Percentiles rank a stretch among this genome's conserved stretches.
Evolutionary conservation across 2,329 filamentous ascomycete genomes (phyloP).

Genomic region (Chlorencoelia australis): DNA sequence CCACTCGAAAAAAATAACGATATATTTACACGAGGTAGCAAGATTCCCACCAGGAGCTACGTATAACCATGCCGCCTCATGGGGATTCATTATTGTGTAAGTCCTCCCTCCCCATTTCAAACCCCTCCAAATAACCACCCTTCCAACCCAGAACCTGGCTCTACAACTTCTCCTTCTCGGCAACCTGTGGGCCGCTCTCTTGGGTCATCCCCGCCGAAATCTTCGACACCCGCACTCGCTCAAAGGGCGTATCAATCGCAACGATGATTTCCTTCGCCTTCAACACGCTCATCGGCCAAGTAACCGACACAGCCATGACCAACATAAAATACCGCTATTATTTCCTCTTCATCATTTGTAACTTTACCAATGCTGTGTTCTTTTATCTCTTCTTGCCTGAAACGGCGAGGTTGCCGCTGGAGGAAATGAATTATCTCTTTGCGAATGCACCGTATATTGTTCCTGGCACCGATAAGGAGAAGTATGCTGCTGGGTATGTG

Average conservation of each 20-base stretch:
- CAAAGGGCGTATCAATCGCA: conserved; percentile 65
- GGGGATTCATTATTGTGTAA: conserved; percentile 61
- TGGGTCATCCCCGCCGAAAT: conserved; percentile 46
- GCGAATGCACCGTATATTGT: conserved; percentile 49
- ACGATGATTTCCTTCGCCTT: conserved; percentile 67
- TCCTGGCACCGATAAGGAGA: conserved; percentile 42
- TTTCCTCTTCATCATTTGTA: conserved; percentile 54
- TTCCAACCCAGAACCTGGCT: conserved; percentile 50
- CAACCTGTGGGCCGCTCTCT: conserved; percentile 58
- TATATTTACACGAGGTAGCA: conserved; percentile 21
- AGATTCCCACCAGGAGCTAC: conserved; percentile 48
- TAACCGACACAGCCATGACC: conserved; percentile 46
- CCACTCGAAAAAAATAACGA: not conserved
- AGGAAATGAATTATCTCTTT: conserved; percentile 35
- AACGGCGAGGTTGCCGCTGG: conserved; percentile 52
- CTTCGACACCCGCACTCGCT: conserved; percentile 66
- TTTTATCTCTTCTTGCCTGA: conserved; percentile 61
- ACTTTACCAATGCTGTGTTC: conserved; percentile 57
- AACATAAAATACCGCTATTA: conserved; percentile 39
- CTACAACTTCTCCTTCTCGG: conserved; percentile 69
- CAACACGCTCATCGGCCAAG: conserved; percentile 66
- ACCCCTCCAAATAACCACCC: not conserved
- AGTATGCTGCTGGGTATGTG: conserved; percentile 35
- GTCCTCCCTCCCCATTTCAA: not conserved
- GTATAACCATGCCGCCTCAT: conserved; percentile 45